Evolutionary conservation across 2,329 filamentous ascomycete genomes (phyloP), one percentile per base, ranked within the genome.

Genomic region (Fusarium sp.): DNA sequence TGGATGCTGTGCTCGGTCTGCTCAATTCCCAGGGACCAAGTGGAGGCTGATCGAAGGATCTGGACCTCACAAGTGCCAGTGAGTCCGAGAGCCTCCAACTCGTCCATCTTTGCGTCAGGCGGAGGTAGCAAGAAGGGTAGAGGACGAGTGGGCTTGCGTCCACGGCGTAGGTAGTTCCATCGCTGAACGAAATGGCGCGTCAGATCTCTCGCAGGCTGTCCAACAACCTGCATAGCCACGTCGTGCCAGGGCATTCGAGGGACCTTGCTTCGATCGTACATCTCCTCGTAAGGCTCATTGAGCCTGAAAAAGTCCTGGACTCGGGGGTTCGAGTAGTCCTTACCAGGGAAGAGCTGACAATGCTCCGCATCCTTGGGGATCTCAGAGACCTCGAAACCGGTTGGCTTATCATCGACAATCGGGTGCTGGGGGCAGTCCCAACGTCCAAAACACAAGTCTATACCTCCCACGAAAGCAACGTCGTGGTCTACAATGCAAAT

Each of bases 171-270:
- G 73, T 98, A 98, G 78, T 98, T 98, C 96, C 96, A 99, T 65
- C 96, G 88, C 79, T 99, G 96, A 4, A 98, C 93, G 76, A 99
- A 99, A 79, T 98, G 96, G 20, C 96, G 89, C 2, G 94, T 97
- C 67, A 98, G 83, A 81, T 99, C 96, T 71, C 96, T 88, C 11
- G 96, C 95, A 3, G 96, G 96, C 78, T 98, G 96, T 4, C 96
- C 96, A 44, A 98, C 93, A 42, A 99, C 90, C 79, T 98, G 96
- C 96, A 99, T 98, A 3, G 91, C 89, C 67, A 99, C 93, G 78
- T 99, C 96, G 76, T 99, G 96, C 96, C 96, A 99, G 1, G 96
- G 95, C 96, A 98, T 99, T 67, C 96, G 86, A 2, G 96, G 93
- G 16, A 95, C 87, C 77, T 91, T 91, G 65, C 89, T 91, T 60